Conservation (phyloP, 2,329 filamentous ascomycete species). For the Verticillium albo-atrum region DNA sequence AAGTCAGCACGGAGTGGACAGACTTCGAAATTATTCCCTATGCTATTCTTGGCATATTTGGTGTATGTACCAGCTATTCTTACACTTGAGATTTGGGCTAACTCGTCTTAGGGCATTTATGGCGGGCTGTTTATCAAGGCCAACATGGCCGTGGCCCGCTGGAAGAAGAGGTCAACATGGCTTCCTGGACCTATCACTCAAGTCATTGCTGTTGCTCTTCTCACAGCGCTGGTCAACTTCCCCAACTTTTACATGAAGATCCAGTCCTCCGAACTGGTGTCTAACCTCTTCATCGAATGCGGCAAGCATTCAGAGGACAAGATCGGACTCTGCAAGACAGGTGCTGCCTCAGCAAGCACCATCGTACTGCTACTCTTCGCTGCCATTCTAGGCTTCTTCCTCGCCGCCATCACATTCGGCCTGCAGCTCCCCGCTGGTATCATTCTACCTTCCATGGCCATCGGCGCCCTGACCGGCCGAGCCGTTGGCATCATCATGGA, state of each 20-base stretch:
- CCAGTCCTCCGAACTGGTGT: slow-evolving; percentile 86
- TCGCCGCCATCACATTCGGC: slow-evolving; percentile 86
- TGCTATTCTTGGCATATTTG: slow-evolving; percentile 77
- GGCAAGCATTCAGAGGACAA: slow-evolving; percentile 76
- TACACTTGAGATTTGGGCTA: slow-evolving; percentile 6
- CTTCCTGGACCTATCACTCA: slow-evolving; percentile 73
- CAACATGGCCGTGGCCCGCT: slow-evolving; percentile 82
- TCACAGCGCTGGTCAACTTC: slow-evolving; percentile 89
- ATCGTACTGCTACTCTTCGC: slow-evolving; percentile 81
- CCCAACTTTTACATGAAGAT: slow-evolving; percentile 96
- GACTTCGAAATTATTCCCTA: slow-evolving; percentile 92
- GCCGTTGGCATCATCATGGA: slow-evolving; percentile 86
- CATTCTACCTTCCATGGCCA: slow-evolving; percentile 91
- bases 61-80: slow-evolving; percentile 38
- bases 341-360: slow-evolving; percentile 74
- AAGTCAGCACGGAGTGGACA: slow-evolving; percentile 88
- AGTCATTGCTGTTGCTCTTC: slow-evolving; percentile 70
- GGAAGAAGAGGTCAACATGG: slow-evolving; percentile 64
- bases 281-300: slow-evolving; percentile 89
- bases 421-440: slow-evolving; percentile 93
- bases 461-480: slow-evolving; percentile 85
- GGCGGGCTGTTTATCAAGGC: slow-evolving; percentile 91
- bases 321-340: slow-evolving; percentile 85
- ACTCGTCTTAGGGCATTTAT: slow-evolving; percentile 64
- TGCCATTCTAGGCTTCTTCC: slow-evolving; percentile 75